Base-by-base conservation (phyloP, 2,329 filamentous ascomycete species). In the Penicillium sp. region DNA sequence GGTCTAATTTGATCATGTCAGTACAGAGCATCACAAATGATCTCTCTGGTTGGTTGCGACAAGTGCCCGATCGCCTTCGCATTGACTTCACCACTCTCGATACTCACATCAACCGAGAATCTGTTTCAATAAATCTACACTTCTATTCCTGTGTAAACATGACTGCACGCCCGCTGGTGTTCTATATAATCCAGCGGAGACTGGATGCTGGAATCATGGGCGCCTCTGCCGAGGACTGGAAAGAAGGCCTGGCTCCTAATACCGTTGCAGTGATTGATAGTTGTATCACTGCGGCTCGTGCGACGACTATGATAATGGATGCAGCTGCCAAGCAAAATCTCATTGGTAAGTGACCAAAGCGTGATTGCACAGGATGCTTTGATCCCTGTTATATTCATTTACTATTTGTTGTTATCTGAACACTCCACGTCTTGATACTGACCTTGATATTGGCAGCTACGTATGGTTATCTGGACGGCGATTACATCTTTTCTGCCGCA, bases 111-210 rank as follows among this genome's bases (percentile, higher is more conserved):
- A 77, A 75, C 36, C 78, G 81, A 11, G 80, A 83, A 65, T 77
- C 74, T 9, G 78, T 83, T 4, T 81, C 79, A 1, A 80, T 79
- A 3, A 78, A 81, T 49, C 67, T 82, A 19, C 81, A 84, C 58
- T 83, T 83, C 59, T 83, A 83, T 55, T 81, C 83, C 39, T 84
- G 82, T 62, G 77, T 84, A 61, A 83, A 83, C 59, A 83, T 84
- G 81, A 82, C 81, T 0, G 79, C 77, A 0, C 71, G 82, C 4
- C 82, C 82, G 1, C 67, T 84, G 21, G 71, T 84, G 0, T 82
- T 83, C 55, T 77, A 82, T 56, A 76, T 84, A 2, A 79, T 83
- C 7, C 78, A 82, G 62, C 74, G 75, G 39, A 75, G 80, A 3
- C 69, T 83, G 0, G 70, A 75, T 44, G 65, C 69, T 18, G 68